Evolutionary conservation across 1,139 yeast species (phyloP), one percentile per base, ranked within the genome.

Genomic region (Debaryomycetaceae sp.): DNA sequence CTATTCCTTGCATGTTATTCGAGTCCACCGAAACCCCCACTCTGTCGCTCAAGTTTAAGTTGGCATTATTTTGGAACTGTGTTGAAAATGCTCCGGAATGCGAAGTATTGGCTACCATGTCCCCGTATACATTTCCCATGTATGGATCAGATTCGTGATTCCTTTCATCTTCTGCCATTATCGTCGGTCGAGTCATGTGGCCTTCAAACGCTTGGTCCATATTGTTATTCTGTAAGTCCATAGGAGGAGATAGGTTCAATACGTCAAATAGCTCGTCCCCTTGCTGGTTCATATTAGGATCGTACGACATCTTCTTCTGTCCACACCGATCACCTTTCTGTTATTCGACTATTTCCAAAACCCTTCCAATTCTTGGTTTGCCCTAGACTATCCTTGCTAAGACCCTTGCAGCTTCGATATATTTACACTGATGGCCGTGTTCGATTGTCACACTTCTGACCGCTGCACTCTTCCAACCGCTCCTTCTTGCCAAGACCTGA

Each of bases 241-340:
- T 30, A 9, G 50, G 51, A 5, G 52, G 52, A n/a, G 55, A 47
- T 30, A 50, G 40, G 34, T 55, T 50, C 34, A 63, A 46, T 9
- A 57, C 50, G 36, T 61, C 63, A 47, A 50, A 58, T 16, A 60
- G 40, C 19, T 61, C 61, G 18, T 61, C 64, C n/a, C 56, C 64
- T 30, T 47, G 26, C 11, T 22, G 26, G 4, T 22, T 22, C 26
- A 22, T 22, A 22, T 22, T 22, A 8, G 7, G 26, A 22, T 22
- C 26, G 26, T 22, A 22, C 11, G 26, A 22, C 26, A 22, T 22
- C 26, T 11, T 22, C 11, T 8, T 11, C 26, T 22, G 7, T 22
- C 26, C 26, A 22, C 26, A 8, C 26, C 11, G 7, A 8, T 22
- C 26, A 22, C 11, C 26, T 8, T 22, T 11, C 11, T 22, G 26